Evolutionary conservation across 177 flowering plant species (phyloP).

Genomic region (Telopea speciosissima): DNA sequence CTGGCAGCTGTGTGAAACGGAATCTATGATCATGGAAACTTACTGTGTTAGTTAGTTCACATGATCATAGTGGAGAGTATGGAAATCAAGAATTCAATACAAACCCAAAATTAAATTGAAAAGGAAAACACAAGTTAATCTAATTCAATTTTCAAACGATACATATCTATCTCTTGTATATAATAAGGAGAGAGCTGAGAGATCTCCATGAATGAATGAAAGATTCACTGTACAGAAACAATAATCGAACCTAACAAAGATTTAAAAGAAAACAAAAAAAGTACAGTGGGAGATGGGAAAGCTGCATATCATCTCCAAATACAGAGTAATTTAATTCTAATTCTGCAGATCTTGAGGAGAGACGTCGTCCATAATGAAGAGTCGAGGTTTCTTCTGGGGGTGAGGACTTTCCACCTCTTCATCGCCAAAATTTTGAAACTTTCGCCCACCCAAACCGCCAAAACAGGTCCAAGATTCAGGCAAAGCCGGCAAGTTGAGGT

Average conservation of each 20-base stretch:
- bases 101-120: too few species aligned
- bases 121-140: too few species aligned
- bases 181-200: too few species aligned
- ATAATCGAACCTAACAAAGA: background rate
- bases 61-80: too few species aligned
- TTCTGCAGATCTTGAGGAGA: background rate
- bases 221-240: constrained; percentile 16
- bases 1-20: too few species aligned
- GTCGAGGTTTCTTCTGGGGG: constrained; percentile 48
- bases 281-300: background rate
- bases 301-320: too few species aligned
- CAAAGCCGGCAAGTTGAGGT: constrained; percentile 59
- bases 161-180: background rate
- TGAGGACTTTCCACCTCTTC: constrained; percentile 61
- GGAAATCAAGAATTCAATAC: too few species aligned
- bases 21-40: too few species aligned
- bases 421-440: constrained; percentile 22
- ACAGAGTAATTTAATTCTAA: too few species aligned
- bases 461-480: constrained; percentile 33
- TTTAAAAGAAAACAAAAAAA: background rate
- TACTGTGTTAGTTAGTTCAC: too few species aligned
- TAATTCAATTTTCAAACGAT: background rate
- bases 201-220: constrained; percentile 9
- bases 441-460: constrained; percentile 9
- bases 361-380: constrained; percentile 6